Base-by-base conservation (phyloP, 306 rosid species). In the Styphnolobium japonicum region DNA sequence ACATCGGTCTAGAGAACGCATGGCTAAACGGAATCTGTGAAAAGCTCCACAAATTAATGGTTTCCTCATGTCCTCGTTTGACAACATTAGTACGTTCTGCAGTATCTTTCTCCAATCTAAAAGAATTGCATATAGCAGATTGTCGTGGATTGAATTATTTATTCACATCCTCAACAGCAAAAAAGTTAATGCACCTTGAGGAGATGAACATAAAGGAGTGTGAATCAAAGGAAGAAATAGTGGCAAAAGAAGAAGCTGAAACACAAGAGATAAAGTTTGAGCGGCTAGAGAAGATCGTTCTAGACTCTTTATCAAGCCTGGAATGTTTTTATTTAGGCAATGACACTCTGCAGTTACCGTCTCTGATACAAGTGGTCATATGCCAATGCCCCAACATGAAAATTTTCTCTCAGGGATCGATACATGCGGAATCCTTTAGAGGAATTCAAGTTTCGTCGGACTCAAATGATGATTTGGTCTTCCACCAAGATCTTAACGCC, bases 101-200 rank as follows among this genome's bases (percentile, higher is more conserved):
- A 4, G 42, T 22, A 9, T 73, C 79, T 5, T 75, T 75, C 52
- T 42, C 70, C 7, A 4, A 2, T 46, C 53, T 86, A 6, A 55
- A 12, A 10, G 11, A 2, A 2, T 2, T 86, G 22, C 0, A 0
- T 2, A 2, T 82, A 6, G 0, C 0, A 0, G 0, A 21, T 0
- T 86, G 86, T 6, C 8, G 12, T 7, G 55, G 52, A 27, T 9
- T 85, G 67, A 0, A 15, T 2, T 51, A 21, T 70, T 45, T 82
- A 33, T 75, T 86, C 66, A 74, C 82, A 46, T 18, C 33, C 49
- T 6, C 71, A 1, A 14, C 23, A 1, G 82, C 65, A 6, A 48
- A 9, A 36, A 4, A 12, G 10, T 64, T 86, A n/a, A 18, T 0
- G 0, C 7, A n/a, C 0, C 80, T 79, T 11, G 18, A 12, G 6